phyloP scores from a whole-genome alignment of 2,329 filamentous ascomycete genomes.

The Fusarium anguioides region DNA sequence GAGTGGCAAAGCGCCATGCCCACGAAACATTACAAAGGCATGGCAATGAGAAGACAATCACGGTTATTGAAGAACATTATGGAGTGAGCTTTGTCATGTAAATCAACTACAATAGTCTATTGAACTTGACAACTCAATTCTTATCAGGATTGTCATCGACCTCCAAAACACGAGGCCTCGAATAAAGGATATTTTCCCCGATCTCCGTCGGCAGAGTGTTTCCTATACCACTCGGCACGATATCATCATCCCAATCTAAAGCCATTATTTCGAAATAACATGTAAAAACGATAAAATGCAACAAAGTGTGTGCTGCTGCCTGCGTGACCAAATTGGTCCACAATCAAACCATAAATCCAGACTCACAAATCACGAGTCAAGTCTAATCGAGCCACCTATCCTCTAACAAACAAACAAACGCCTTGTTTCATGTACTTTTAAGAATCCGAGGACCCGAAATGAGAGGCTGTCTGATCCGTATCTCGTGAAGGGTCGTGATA shows the following conservation, averaged over 20 bases:
- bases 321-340: constrained; percentile 38
- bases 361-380: constrained; percentile 41
- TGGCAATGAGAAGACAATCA: not conserved
- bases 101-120: constrained; percentile 36
- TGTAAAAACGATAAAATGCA: constrained; percentile 33
- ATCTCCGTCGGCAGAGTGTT: constrained; percentile 26
- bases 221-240: constrained; percentile 28
- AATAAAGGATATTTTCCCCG: constrained; percentile 19
- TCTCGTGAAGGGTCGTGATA: constrained; percentile 21
- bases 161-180: constrained; percentile 22
- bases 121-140: constrained; percentile 23
- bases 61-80: not conserved
- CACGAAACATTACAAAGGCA: not conserved
- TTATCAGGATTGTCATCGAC: constrained; percentile 31
- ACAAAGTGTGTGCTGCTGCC: constrained; percentile 11
- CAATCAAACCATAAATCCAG: constrained; percentile 43
- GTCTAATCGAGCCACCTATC: constrained; percentile 45
- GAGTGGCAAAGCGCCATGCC: too few species aligned
- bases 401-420: constrained; percentile 49
- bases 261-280: constrained; percentile 45
- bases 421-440: constrained; percentile 47
- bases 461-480: constrained; percentile 27
- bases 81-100: constrained; percentile 12
- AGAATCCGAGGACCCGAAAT: constrained; percentile 28
- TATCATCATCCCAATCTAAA: constrained; percentile 45